Evolutionary conservation across 2,329 filamentous ascomycete species (phyloP).

Genomic region (Samsoniella hepiali): DNA sequence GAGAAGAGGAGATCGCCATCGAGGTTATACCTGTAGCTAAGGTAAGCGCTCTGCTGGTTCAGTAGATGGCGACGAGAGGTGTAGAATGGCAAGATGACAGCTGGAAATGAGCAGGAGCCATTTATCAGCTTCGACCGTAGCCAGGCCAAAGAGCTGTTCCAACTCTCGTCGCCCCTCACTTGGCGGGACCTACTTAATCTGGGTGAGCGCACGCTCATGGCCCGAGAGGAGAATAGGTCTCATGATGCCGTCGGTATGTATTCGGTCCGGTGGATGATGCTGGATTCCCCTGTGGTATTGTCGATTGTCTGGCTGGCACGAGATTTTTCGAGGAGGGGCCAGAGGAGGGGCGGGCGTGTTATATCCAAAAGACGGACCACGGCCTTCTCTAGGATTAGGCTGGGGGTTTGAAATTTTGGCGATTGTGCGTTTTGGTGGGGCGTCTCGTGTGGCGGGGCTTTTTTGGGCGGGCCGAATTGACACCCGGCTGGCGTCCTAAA

Average conservation of each 20-base stretch:
- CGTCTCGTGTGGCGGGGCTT: conserved; percentile 22
- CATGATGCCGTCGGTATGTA: conserved; percentile 57
- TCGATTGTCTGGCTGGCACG: conserved; percentile 10
- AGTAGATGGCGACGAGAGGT: conserved; percentile 20
- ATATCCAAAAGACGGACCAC: conserved; percentile 7
- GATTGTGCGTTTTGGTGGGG: conserved; percentile 47
- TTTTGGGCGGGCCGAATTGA: conserved; percentile 3
- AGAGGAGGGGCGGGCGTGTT: conserved; percentile 13
- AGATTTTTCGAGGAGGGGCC: conserved; percentile 13
- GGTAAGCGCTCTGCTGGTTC: conserved; percentile 11
- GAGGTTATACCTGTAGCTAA: conserved; percentile 68
- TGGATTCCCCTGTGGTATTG: neutral
- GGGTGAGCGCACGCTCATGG: conserved; percentile 94
- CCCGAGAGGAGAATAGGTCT: conserved; percentile 94
- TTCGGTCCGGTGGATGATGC: neutral
- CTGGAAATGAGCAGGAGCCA: neutral
- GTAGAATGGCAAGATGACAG: conserved; percentile 9
- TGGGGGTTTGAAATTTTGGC: conserved; percentile 41
- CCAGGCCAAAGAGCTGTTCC: neutral
- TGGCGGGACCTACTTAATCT: conserved; percentile 69
- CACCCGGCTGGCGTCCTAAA: neutral
- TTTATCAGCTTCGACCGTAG: neutral
- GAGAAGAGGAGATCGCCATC: conserved; percentile 98
- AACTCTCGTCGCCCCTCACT: conserved; percentile 12
- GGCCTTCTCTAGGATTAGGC: conserved; percentile 20